Evolutionary conservation across 139 green algal genomes (phyloP), one percentile per base, ranked within the genome.

Genomic region (Coelastrella sp.): DNA sequence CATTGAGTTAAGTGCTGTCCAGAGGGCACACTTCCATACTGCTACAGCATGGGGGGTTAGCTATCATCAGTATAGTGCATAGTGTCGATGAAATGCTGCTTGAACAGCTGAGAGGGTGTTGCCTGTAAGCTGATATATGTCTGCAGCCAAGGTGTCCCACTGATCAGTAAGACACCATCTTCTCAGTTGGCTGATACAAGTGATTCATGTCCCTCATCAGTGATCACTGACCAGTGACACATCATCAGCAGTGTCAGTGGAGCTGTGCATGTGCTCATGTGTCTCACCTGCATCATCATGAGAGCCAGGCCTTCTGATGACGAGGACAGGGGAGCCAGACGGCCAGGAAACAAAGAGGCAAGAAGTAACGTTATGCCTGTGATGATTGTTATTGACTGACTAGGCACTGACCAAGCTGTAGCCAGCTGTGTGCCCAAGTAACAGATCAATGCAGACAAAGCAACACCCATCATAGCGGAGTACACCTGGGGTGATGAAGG

Each of bases 201-300:
- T n/a, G n/a, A n/a, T n/a, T n/a, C n/a, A n/a, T n/a, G n/a, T n/a
- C n/a, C n/a, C n/a, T n/a, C n/a, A n/a, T n/a, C n/a, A n/a, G n/a
- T n/a, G n/a, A n/a, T n/a, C n/a, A n/a, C n/a, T n/a, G n/a, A n/a
- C n/a, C n/a, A n/a, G n/a, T n/a, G n/a, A n/a, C n/a, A n/a, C n/a
- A n/a, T n/a, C n/a, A n/a, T n/a, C n/a, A 13, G 45, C 15, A 57
- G 11, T 57, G 45, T 23, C 11, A 57, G 15, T 23, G 11, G 15
- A 57, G 45, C 15, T 57, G 45, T 57, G 45, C 45, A 57, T 57
- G 45, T 57, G 45, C 45, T 57, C 11, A 23, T 23, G 45, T 17
- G 0, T 41, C 80, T 21, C 50, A 92, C 92, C 91, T 95, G 92
- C 93, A 98, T 96, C 4, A 98, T 86, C 32, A 98, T 92, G 27